Evolutionary conservation across 148 eudicot species (phyloP).

Genomic region (Fallopia convolvulus): DNA sequence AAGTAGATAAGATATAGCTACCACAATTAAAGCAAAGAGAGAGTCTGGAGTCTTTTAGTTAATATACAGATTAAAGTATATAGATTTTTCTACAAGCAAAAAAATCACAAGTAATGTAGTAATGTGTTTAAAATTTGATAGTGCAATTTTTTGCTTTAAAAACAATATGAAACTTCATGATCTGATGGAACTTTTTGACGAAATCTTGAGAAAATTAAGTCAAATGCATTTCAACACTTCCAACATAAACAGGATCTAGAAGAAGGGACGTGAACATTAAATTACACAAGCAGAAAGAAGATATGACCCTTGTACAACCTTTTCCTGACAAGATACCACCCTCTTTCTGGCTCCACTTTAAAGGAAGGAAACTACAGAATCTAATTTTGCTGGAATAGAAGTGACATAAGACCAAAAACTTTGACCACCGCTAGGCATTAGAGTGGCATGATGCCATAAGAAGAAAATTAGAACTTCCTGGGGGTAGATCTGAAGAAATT

Average conservation of each 20-base stretch:
- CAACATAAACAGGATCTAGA: neutral
- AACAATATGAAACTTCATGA: neutral
- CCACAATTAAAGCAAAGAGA: neutral
- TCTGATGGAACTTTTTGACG: neutral
- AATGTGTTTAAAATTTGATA: neutral
- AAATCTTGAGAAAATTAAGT: neutral
- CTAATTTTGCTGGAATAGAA: neutral
- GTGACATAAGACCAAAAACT: neutral
- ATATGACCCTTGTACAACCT: neutral
- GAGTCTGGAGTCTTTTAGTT: neutral
- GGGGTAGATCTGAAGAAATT: constrained; percentile 2
- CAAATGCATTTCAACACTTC: neutral
- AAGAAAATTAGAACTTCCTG: neutral
- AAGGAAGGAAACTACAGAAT: neutral
- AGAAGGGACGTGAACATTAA: neutral
- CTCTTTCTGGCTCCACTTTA: neutral
- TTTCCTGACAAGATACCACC: neutral
- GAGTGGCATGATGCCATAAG: neutral
- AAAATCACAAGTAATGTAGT: neutral
- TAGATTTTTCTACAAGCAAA: neutral
- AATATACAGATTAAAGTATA: neutral
- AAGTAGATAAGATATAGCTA: neutral
- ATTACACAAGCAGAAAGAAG: neutral
- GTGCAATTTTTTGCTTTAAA: neutral
- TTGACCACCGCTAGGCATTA: neutral